These are phyloP conservation scores for Exophiala sp. DNA, from an alignment of 2,329 filamentous ascomycete genomes.

Conservation along the genomic window DNA sequence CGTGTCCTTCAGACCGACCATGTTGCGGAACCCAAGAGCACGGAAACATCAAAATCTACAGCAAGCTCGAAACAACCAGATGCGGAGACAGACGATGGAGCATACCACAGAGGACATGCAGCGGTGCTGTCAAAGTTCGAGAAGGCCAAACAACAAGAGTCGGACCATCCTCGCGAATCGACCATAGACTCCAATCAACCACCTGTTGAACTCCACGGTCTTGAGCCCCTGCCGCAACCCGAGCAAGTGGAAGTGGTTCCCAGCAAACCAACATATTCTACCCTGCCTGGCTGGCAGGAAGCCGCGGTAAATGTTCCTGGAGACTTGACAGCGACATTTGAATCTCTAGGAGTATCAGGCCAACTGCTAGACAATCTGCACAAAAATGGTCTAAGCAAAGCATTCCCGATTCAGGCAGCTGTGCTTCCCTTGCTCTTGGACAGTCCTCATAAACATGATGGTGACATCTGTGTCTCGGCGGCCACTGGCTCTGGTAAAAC, in stretches of 20 bases:
- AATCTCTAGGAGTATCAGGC: slow-evolving; percentile 56
- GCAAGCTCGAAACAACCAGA: slow-evolving; percentile 33
- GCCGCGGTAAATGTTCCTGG: slow-evolving; percentile 46
- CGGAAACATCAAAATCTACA: slow-evolving; percentile 17
- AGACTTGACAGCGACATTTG: slow-evolving; percentile 53
- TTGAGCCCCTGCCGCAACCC: slow-evolving; percentile 78
- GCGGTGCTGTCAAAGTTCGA: slow-evolving; percentile 31
- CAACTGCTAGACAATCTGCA: slow-evolving; percentile 58
- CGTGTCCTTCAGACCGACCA: background rate
- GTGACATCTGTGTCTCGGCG: slow-evolving; percentile 84
- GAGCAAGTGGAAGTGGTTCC: slow-evolving; percentile 46
- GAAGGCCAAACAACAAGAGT: slow-evolving; percentile 23
- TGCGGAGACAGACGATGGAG: slow-evolving; percentile 37
- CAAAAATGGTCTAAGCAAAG: slow-evolving; percentile 62
- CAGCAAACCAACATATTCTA: slow-evolving; percentile 64
- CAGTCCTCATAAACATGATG: slow-evolving; percentile 54
- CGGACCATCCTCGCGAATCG: background rate
- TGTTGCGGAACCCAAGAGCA: slow-evolving; percentile 8
- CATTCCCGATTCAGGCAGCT: slow-evolving; percentile 73
- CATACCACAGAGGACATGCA: slow-evolving; percentile 25
- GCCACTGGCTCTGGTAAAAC: slow-evolving; percentile 96
- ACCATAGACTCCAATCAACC: slow-evolving; percentile 18
- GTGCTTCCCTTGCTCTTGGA: slow-evolving; percentile 74
- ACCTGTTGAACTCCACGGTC: slow-evolving; percentile 49
- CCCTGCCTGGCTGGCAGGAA: slow-evolving; percentile 74